These are phyloP conservation scores for Spirogloea muscicola DNA, from an alignment of 139 green algal genomes.

Conservation along the genomic window DNA sequence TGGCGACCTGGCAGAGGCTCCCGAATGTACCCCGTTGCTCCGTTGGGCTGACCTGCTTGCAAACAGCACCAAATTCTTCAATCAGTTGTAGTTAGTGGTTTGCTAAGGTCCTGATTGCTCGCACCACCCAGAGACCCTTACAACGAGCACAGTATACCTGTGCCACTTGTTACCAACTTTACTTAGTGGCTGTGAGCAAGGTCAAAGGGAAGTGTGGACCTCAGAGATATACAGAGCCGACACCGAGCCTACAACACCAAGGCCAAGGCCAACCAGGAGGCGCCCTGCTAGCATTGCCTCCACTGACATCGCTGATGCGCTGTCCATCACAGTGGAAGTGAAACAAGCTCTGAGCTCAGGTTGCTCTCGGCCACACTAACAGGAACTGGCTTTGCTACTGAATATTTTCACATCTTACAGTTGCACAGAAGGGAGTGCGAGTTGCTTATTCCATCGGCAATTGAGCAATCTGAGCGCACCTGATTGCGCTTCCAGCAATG, in stretches of 20 bases:
- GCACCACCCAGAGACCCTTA: neutral
- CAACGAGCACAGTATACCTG: neutral
- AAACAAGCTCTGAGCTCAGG: too few species aligned
- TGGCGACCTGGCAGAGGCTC: slow-evolving; percentile 84
- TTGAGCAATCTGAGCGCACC: too few species aligned
- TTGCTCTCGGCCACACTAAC: too few species aligned
- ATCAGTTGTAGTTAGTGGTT: slow-evolving; percentile 3
- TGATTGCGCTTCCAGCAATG: slow-evolving; percentile 8
- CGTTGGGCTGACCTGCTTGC: slow-evolving; percentile 70
- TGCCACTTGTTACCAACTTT: neutral
- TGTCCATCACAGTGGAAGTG: too few species aligned
- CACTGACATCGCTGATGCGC: slow-evolving; percentile 34
- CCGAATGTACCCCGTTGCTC: slow-evolving; percentile 74
- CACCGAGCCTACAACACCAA: slow-evolving; percentile 80
- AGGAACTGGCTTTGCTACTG: too few species aligned
- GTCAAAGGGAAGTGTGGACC: slow-evolving; percentile 5
- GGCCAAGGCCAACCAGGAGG: slow-evolving; percentile 74
- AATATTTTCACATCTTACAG: too few species aligned
- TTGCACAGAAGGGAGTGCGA: too few species aligned
- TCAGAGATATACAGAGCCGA: slow-evolving; percentile 84
- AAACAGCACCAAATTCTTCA: slow-evolving; percentile 3
- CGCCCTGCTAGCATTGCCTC: slow-evolving; percentile 67
- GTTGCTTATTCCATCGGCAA: too few species aligned
- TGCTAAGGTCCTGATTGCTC: neutral
- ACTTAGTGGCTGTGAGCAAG: neutral